phyloP scores from a whole-genome alignment of 495 filamentous ascomycete species.

The Penicillium desertorum region DNA sequence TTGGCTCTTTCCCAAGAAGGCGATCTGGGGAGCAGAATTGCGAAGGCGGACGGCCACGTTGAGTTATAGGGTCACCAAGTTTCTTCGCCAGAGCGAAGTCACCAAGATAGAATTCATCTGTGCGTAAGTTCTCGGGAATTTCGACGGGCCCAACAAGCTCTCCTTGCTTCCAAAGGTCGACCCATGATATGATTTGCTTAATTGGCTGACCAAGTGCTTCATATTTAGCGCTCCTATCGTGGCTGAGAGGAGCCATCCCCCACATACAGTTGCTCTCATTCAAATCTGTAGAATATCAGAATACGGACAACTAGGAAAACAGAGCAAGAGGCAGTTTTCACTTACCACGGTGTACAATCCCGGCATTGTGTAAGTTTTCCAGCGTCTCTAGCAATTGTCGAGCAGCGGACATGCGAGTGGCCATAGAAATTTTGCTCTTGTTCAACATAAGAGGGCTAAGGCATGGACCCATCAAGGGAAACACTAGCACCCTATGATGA shows the following conservation, averaged over 20 bases:
- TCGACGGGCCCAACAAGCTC: constrained; percentile 21
- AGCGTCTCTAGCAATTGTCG: constrained; percentile 29
- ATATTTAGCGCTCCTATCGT: constrained; percentile 21
- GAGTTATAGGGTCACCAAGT: constrained; percentile 13
- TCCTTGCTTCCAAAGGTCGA: constrained; percentile 19
- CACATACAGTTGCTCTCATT: constrained; percentile 27
- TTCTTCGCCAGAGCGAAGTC: constrained; percentile 49
- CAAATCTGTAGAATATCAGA: constrained; percentile 17
- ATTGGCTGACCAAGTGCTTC: constrained; percentile 27
- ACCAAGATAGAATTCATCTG: constrained; percentile 52
- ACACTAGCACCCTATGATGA: constrained; percentile 31
- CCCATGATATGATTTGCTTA: constrained; percentile 20
- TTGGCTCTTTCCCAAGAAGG: constrained; percentile 13
- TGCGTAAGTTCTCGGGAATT: constrained; percentile 18
- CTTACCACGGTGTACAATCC: constrained; percentile 28
- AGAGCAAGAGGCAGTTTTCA: neutral
- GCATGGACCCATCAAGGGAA: constrained; percentile 30
- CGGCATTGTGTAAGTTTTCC: constrained; percentile 28
- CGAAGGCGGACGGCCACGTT: constrained; percentile 12
- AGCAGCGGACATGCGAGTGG: constrained; percentile 33
- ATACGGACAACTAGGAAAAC: neutral
- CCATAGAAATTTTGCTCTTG: constrained; percentile 11
- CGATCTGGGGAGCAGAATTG: constrained; percentile 19
- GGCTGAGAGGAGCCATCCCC: constrained; percentile 21
- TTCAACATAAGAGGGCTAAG: constrained; percentile 17